These are phyloP conservation scores for Cyberlindnera americana DNA, from an alignment of 805 yeast species.

Conservation along the genomic window DNA sequence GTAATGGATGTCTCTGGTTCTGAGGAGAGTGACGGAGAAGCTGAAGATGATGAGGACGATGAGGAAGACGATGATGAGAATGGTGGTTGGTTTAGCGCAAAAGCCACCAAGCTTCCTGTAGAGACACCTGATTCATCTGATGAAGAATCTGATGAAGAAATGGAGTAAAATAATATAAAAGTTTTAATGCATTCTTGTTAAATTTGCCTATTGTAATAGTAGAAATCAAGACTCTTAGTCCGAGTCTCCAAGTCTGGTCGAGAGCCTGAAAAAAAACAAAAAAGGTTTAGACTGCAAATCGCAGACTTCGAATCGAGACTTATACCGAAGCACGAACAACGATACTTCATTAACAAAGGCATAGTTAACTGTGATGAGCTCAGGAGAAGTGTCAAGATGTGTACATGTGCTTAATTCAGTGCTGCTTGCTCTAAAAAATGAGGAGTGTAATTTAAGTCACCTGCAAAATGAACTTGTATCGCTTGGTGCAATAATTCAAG, in stretches of 20 bases:
- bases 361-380: too few species aligned
- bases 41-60: constrained; percentile 13
- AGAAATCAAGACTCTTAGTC: too few species aligned
- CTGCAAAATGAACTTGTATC: constrained; percentile 3
- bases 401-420: constrained; percentile 7
- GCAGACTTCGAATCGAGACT: too few species aligned
- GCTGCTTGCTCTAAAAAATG: background rate
- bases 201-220: too few species aligned
- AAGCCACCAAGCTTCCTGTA: constrained; percentile 11
- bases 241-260: too few species aligned
- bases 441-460: background rate
- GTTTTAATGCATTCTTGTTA: too few species aligned
- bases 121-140: constrained; percentile 9
- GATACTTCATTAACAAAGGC: too few species aligned
- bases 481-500: constrained; percentile 9
- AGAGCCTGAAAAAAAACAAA: too few species aligned
- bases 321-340: too few species aligned
- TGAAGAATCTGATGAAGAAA: constrained; percentile 11
- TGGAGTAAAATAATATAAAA: constrained; percentile 7
- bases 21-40: constrained; percentile 14
- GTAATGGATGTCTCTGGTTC: constrained; percentile 11
- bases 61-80: constrained; percentile 23
- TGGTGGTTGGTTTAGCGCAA: constrained; percentile 28
- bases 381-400: background rate
- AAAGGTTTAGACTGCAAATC: too few species aligned